Conservation (phyloP, 805 yeast genomes). For the Wickerhamiella azymoides region DNA sequence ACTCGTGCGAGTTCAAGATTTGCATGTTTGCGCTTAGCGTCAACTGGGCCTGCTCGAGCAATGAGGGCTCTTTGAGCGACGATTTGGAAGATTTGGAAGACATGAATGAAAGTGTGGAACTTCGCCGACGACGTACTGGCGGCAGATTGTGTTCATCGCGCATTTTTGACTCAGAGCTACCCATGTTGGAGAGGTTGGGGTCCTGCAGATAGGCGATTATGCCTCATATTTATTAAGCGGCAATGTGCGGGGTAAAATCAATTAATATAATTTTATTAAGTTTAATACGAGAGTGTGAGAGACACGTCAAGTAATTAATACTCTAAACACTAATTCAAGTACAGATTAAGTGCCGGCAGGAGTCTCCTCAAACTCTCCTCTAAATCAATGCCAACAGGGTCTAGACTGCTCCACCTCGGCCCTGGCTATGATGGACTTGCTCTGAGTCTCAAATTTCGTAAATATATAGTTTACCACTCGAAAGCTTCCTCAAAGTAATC, state of each 20-base stretch:
- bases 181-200: not conserved
- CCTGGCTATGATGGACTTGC: no score
- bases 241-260: not conserved
- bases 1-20: not conserved
- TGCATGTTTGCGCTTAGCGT: not conserved
- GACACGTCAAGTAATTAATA: no score
- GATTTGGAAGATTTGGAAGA: not conserved
- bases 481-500: conserved; percentile 67
- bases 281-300: no score
- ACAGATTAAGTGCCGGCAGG: no score
- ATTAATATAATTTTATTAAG: no score
- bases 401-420: no score
- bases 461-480: conserved; percentile 37
- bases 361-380: no score
- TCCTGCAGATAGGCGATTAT: not conserved
- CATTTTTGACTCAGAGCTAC: not conserved
- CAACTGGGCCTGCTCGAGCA: not conserved
- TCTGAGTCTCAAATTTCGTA: not conserved
- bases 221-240: not conserved
- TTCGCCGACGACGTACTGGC: not conserved
- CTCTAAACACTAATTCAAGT: no score
- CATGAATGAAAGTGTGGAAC: not conserved
- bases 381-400: no score
- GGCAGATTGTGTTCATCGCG: not conserved
- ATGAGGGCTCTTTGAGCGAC: not conserved